phyloP scores from a whole-genome alignment of 257 asterid species.

The Verbena officinalis region DNA sequence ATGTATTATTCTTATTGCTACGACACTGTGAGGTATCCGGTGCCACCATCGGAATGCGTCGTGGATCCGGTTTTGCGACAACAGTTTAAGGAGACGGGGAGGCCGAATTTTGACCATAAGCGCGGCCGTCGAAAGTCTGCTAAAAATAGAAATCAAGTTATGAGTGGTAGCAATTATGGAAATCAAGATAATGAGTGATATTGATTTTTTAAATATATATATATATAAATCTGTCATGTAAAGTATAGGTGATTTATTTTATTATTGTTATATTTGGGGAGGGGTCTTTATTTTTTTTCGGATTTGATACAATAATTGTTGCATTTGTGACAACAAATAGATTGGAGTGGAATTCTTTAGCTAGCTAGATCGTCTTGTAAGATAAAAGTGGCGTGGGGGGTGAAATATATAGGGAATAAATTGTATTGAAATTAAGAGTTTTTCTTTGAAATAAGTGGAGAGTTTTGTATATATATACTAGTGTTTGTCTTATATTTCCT shows the following conservation, averaged over 20 bases:
- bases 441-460: not conserved
- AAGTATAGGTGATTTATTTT: constrained; percentile 26
- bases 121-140: constrained; percentile 39
- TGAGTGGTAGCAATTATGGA: constrained; percentile 40
- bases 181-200: constrained; percentile 47
- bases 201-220: not conserved
- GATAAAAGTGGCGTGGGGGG: constrained; percentile 2
- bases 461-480: too few species aligned
- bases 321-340: constrained; percentile 1
- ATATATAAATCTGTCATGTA: constrained; percentile 9
- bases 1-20: constrained; percentile 90
- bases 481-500: too few species aligned
- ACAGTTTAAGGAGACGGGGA: constrained; percentile 65
- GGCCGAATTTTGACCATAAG: constrained; percentile 52
- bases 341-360: constrained; percentile 30
- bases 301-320: constrained; percentile 25
- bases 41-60: constrained; percentile 73
- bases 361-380: constrained; percentile 20
- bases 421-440: not conserved
- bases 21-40: constrained; percentile 58
- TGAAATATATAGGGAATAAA: not conserved
- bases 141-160: constrained; percentile 45
- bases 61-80: constrained; percentile 52
- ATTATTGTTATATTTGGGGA: not conserved
- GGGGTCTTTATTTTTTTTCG: not conserved